These are phyloP conservation scores for Polyplosphaeria fusca DNA, from an alignment of 495 filamentous ascomycete genomes.

Conservation along the genomic window DNA sequence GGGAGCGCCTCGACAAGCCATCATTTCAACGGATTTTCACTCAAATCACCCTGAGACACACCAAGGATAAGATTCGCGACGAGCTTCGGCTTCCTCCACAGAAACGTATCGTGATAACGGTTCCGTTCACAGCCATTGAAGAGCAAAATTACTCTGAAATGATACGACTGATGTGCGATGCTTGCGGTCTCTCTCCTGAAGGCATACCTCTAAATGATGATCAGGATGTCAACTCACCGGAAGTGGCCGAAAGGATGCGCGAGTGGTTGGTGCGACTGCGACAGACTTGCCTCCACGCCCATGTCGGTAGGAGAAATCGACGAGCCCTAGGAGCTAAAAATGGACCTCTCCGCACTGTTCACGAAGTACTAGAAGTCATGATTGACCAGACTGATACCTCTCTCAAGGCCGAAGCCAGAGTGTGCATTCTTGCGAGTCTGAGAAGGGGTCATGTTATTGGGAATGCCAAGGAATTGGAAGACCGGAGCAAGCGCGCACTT, in stretches of 20 bases:
- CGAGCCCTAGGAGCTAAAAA: conserved; percentile 60
- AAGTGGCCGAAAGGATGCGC: conserved; percentile 63
- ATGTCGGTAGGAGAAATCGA: conserved; percentile 66
- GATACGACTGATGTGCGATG: conserved; percentile 67
- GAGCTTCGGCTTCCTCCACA: conserved; percentile 74
- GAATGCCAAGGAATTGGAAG: conserved; percentile 49
- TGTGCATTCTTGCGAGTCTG: conserved; percentile 58
- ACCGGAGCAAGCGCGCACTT: conserved; percentile 55
- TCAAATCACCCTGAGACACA: conserved; percentile 74
- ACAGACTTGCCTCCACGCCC: conserved; percentile 82
- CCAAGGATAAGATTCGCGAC: conserved; percentile 71
- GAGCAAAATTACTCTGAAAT: conserved; percentile 78
- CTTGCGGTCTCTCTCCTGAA: conserved; percentile 59
- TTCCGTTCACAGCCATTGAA: conserved; percentile 84
- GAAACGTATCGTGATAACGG: conserved; percentile 78
- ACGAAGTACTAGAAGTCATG: conserved; percentile 84
- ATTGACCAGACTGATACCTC: conserved; percentile 70
- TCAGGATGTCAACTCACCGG: conserved; percentile 61
- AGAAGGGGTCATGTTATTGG: conserved; percentile 72
- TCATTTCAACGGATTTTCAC: conserved; percentile 54
- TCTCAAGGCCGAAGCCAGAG: conserved; percentile 64
- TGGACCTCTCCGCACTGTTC: conserved; percentile 71
- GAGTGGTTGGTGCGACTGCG: conserved; percentile 68
- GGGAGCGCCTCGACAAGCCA: conserved; percentile 62
- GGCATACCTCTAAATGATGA: conserved; percentile 58